Conservation (phyloP, 2,329 filamentous ascomycete genomes). For the Aspergillus fijiensis region DNA sequence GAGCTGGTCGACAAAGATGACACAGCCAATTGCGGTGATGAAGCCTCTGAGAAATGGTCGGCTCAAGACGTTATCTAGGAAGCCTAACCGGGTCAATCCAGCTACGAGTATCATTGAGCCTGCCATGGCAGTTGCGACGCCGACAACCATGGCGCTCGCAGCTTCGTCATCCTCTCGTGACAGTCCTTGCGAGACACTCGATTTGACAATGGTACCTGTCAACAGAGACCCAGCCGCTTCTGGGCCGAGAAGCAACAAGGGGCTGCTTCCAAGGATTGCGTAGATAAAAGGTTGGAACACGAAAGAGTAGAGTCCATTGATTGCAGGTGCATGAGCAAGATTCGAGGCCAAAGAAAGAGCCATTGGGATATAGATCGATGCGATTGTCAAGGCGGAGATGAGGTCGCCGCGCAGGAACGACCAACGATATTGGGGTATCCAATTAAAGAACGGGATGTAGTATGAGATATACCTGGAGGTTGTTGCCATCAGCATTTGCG, state of each 20-base stretch:
- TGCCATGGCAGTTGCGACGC: slow-evolving; percentile 82
- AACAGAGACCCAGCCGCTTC: slow-evolving; percentile 92
- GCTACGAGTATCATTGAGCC: slow-evolving; percentile 86
- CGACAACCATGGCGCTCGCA: slow-evolving; percentile 78
- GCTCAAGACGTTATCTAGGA: slow-evolving; percentile 90
- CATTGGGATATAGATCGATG: slow-evolving; percentile 99
- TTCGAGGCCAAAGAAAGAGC: slow-evolving; percentile 89
- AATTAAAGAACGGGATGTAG: slow-evolving; percentile 87
- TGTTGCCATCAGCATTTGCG: slow-evolving; percentile 9
- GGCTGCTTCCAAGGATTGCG: slow-evolving; percentile 84
- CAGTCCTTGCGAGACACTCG: slow-evolving; percentile 68
- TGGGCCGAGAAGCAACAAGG: slow-evolving; percentile 90
- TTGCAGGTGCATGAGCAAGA: slow-evolving; percentile 85
- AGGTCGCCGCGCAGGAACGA: slow-evolving; percentile 82
- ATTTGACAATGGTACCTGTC: slow-evolving; percentile 80
- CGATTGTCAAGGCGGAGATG: slow-evolving; percentile 86
- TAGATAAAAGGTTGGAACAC: slow-evolving; percentile 91
- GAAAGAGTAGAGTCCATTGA: slow-evolving; percentile 92
- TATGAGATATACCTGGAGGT: slow-evolving; percentile 76
- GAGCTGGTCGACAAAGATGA: slow-evolving; percentile 92
- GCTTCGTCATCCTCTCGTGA: slow-evolving; percentile 65
- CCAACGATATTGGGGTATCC: slow-evolving; percentile 84
- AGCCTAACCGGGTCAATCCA: slow-evolving; percentile 81
- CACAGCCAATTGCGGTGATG: slow-evolving; percentile 94
- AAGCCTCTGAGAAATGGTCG: slow-evolving; percentile 91